These are phyloP conservation scores for Penicillium paneum DNA, from an alignment of 2,329 filamentous ascomycete genomes.

Conservation along the genomic window DNA sequence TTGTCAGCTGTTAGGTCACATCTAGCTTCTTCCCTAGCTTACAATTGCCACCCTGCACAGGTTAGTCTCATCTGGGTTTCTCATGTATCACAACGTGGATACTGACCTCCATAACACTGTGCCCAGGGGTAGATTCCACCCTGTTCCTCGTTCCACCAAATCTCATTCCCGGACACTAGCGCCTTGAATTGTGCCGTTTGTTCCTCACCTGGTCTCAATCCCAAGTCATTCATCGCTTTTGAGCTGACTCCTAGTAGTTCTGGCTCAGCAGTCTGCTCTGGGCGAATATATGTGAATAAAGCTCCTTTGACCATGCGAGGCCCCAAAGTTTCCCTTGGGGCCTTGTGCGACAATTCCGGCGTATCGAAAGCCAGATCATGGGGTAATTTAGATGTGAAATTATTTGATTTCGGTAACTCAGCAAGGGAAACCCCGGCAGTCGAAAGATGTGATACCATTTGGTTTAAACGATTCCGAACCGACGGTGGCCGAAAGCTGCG, in stretches of 20 bases:
- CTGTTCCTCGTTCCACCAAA: conserved; percentile 69
- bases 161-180: conserved; percentile 75
- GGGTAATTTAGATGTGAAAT: conserved; percentile 66
- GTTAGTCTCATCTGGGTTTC: conserved; percentile 1
- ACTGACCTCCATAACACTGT: conserved; percentile 84
- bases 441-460: conserved; percentile 48
- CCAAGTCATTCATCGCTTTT: conserved; percentile 76
- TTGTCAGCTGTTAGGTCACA: conserved; percentile 34
- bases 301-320: conserved; percentile 83
- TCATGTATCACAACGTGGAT: conserved; percentile 48
- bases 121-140: conserved; percentile 96
- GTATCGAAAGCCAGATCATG: conserved; percentile 76
- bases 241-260: conserved; percentile 80
- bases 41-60: conserved; percentile 49
- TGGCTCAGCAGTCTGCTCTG: conserved; percentile 66
- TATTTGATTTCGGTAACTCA: conserved; percentile 62
- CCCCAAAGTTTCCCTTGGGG: conserved; percentile 69
- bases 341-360: conserved; percentile 74
- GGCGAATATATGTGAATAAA: conserved; percentile 85
- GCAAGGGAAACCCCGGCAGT: conserved; percentile 37
- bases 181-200: conserved; percentile 70
- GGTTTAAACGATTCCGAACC: conserved; percentile 35
- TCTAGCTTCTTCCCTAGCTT: conserved; percentile 18
- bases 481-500: conserved; percentile 4
- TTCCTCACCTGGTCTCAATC: conserved; percentile 66